Base-by-base conservation (phyloP, 768 basidiomycete species). In the Basidioascus undulatus region DNA sequence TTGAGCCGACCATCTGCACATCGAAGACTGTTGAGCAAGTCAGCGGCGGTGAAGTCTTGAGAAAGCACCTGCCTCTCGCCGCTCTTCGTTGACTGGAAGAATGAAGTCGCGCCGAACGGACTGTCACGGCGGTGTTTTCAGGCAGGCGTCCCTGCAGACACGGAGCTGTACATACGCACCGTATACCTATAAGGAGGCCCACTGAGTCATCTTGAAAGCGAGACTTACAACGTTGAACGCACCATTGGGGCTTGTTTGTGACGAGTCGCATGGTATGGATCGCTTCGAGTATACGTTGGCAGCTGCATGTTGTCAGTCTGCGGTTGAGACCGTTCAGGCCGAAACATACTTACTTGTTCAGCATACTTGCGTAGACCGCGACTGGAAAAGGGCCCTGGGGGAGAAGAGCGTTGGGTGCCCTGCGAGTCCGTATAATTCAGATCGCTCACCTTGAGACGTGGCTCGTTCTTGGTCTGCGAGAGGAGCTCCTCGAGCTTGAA, bases 221-320 rank as follows among this genome's bases (percentile, higher is more conserved):
- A n/a, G n/a, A n/a, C n/a, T n/a, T n/a, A n/a, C n/a, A n/a, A 15
- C 9, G 27, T 5, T 30, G 31, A 42, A 16, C 32, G 32, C 3
- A 25, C 23, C 20, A 27, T 32, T n/a, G 36, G 26, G 12, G 25
- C 30, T 32, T 11, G 25, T 40, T 84, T 5, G 81, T 92, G 16
- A 94, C 87, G 55, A 83, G 87, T 23, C 87, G 70, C 78, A 96
- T 92, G 49, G 81, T 80, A 55, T 96, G 92, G 42, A 98, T 59
- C 53, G 70, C 74, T 52, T 87, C 84, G 46, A 89, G 59, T 25
- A 87, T 83, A 1, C 71, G 72, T 56, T 89, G 82, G 46, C 84
- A 51, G 50, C 78, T 77, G 1, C 72, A 75, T 58, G 58, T 56
- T 16, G 54, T 48, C 39, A 57, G 56, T 26, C n/a, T n/a, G n/a